These are phyloP conservation scores for Solanum infundibuliforme DNA, from an alignment of 257 asterid species.

Conservation along the genomic window DNA sequence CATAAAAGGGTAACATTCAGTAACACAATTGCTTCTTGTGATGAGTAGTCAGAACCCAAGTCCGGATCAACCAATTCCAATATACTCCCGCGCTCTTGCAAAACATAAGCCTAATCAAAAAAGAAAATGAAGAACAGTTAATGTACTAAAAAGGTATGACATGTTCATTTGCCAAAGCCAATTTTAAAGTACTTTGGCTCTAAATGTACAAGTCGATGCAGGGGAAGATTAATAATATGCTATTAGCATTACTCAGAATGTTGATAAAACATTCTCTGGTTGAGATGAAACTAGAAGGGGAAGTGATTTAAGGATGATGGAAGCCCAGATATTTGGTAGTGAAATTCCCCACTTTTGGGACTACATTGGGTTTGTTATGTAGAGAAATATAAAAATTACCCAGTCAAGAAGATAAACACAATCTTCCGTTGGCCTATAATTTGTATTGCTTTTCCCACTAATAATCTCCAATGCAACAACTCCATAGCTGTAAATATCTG, in stretches of 20 bases:
- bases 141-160: not conserved
- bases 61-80: slow-evolving; percentile 71
- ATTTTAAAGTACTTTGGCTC: not conserved
- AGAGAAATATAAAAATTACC: slow-evolving; percentile 27
- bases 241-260: not conserved
- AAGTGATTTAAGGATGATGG: not conserved
- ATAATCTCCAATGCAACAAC: slow-evolving; percentile 84
- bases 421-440: slow-evolving; percentile 63
- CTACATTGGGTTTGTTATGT: not conserved
- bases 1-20: slow-evolving; percentile 74
- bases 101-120: slow-evolving; percentile 64
- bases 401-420: slow-evolving; percentile 79
- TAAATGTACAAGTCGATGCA: not conserved
- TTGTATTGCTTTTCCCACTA: slow-evolving; percentile 89
- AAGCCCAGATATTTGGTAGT: not conserved
- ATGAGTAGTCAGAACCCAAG: slow-evolving; percentile 47
- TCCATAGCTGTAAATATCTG: slow-evolving; percentile 93
- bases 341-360: slow-evolving; percentile 28
- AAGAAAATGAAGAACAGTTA: not conserved
- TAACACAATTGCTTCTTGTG: slow-evolving; percentile 58
- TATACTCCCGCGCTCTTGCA: slow-evolving; percentile 66
- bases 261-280: not conserved
- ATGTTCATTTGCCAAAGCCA: not conserved
- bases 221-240: not conserved
- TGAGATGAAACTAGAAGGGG: not conserved